Percentiles rank a stretch among this genome's conserved stretches.
Conservation (phyloP, 2,329 filamentous ascomycete species). For the Sodiomyces alkalinus region DNA sequence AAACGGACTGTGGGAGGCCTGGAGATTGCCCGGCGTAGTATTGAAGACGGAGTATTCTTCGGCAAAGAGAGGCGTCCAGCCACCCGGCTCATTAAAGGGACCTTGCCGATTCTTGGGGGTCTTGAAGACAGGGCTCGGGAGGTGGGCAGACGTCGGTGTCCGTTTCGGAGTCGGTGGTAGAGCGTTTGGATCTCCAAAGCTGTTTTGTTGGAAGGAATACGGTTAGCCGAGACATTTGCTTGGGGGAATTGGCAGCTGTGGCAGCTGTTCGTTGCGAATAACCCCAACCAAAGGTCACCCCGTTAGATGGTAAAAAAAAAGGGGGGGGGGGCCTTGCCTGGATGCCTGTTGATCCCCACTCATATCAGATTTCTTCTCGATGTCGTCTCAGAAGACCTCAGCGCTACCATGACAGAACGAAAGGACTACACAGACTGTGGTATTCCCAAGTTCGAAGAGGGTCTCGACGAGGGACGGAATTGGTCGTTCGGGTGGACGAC, state of each 20-base stretch:
- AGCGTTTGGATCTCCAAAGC: slow-evolving; percentile 50
- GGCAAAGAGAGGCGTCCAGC: slow-evolving; percentile 47
- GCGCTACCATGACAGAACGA: slow-evolving; percentile 8
- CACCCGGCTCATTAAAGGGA: slow-evolving; percentile 31
- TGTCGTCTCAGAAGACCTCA: slow-evolving; percentile 8
- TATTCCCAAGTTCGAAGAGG: no score
- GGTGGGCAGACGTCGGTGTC: slow-evolving; percentile 37
- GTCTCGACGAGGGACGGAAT: no score
- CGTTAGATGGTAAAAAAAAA: no score
- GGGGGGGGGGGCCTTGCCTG: slow-evolving; percentile 26
- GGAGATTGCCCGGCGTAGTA: slow-evolving; percentile 44
- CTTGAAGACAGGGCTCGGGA: slow-evolving; percentile 40
- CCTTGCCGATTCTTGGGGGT: slow-evolving; percentile 35
- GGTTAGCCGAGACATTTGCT: slow-evolving; percentile 19
- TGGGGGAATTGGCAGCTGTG: no score
- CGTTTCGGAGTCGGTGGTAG: slow-evolving; percentile 43
- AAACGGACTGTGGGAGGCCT: slow-evolving; percentile 28
- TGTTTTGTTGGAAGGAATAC: slow-evolving; percentile 15
- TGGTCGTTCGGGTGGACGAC: no score
- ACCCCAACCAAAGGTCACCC: no score
- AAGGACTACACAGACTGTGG: no score
- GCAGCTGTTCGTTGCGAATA: no score
- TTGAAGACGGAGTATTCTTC: slow-evolving; percentile 53
- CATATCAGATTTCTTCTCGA: slow-evolving; percentile 44
- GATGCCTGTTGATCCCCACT: slow-evolving; percentile 41